phyloP scores from a whole-genome alignment of 1,284 basidiomycete genomes.

The Volvariella volvacea region DNA sequence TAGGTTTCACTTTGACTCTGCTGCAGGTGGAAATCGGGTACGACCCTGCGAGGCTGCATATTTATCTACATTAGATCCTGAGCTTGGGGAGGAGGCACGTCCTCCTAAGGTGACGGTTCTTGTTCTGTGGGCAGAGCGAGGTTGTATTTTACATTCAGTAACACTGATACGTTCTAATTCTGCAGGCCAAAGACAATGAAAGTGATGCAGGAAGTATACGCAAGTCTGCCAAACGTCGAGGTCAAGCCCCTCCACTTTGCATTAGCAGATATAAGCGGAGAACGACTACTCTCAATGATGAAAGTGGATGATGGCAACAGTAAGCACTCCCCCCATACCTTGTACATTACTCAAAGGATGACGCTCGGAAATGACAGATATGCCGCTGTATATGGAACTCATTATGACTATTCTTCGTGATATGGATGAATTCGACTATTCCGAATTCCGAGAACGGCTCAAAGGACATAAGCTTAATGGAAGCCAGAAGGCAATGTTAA shows the following conservation, averaged over 20 bases:
- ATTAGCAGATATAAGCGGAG: constrained; percentile 21
- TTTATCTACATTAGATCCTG: no score
- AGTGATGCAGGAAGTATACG: constrained; percentile 22
- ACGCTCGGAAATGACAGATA: no score
- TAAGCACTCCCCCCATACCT: not conserved
- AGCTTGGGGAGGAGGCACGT: constrained; percentile 1
- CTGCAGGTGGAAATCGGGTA: no score
- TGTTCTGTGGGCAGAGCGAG: constrained; percentile 5
- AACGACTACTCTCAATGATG: constrained; percentile 28
- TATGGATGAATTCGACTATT: constrained; percentile 11
- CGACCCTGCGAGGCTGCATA: not conserved
- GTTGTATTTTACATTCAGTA: constrained; percentile 1
- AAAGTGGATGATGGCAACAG: constrained; percentile 18
- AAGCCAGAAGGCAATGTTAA: constrained; percentile 10
- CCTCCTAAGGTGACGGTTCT: constrained; percentile 9
- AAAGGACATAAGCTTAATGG: constrained; percentile 4
- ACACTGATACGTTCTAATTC: not conserved
- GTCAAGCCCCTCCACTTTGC: constrained; percentile 24
- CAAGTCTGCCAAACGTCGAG: constrained; percentile 16
- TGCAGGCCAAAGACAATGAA: constrained; percentile 17
- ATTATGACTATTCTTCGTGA: constrained; percentile 10
- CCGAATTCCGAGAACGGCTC: constrained; percentile 13
- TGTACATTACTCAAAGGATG: no score
- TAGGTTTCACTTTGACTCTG: no score
- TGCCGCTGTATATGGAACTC: constrained; percentile 15